Percentiles rank a stretch among this genome's conserved stretches.
These are phyloP conservation scores for Haematococcus lacustris DNA, from an alignment of 139 green algal genomes.

Conservation along the genomic window DNA sequence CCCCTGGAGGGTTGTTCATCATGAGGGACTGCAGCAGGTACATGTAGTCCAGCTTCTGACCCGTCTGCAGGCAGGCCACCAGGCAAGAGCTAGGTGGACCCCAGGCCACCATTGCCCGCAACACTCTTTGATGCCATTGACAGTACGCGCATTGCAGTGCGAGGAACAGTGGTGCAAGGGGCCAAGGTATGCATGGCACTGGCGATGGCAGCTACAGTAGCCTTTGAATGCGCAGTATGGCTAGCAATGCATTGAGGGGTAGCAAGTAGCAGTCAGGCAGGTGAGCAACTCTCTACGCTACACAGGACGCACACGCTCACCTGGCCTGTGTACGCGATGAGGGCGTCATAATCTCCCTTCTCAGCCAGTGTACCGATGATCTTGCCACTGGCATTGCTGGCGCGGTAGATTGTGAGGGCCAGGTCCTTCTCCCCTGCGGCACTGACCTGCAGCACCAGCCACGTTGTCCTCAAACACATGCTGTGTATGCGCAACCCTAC, in stretches of 20 bases:
- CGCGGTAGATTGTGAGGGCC: slow-evolving; percentile 86
- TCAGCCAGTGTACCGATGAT: slow-evolving; percentile 78
- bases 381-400: slow-evolving; percentile 45
- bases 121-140: no score
- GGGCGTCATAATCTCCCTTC: slow-evolving; percentile 90
- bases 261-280: no score
- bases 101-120: no score
- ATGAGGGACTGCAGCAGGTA: slow-evolving; percentile 90
- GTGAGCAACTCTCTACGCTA: no score
- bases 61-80: slow-evolving; percentile 77
- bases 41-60: slow-evolving; percentile 91
- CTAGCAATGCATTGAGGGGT: no score
- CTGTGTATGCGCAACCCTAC: neutral
- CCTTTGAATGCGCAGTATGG: no score
- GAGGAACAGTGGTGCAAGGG: no score
- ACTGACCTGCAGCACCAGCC: neutral
- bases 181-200: no score
- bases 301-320: no score
- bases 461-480: neutral
- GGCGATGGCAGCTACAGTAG: no score
- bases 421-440: slow-evolving; percentile 77
- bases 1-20: slow-evolving; percentile 89
- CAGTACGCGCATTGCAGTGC: no score
- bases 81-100: slow-evolving; percentile 87
- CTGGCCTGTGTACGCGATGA: slow-evolving; percentile 37